A percentile compares a stretch with the other conserved stretches of the same genome.
These are phyloP conservation scores for Beauveria varroae DNA, from an alignment of 2,329 filamentous ascomycete genomes.

Conservation along the genomic window DNA sequence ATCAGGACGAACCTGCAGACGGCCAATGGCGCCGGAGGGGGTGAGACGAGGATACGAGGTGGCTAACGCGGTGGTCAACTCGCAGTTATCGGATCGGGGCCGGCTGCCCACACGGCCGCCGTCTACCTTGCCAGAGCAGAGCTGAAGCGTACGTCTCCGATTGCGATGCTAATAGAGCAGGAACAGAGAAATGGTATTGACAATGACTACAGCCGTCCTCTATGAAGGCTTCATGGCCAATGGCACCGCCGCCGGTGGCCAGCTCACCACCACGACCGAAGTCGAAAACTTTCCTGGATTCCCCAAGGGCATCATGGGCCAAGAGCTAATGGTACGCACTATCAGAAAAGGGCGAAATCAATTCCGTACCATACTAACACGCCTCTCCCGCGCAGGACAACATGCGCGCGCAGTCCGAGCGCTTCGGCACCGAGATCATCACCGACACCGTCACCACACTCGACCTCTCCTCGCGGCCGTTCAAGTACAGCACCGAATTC, in stretches of 20 bases:
- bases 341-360: background rate
- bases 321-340: slow-evolving; percentile 67
- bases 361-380: slow-evolving; percentile 2
- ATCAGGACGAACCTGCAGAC: background rate
- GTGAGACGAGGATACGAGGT: background rate
- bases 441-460: slow-evolving; percentile 87
- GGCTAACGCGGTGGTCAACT: background rate
- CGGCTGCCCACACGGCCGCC: slow-evolving; percentile 93
- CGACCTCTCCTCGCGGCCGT: slow-evolving; percentile 76
- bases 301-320: slow-evolving; percentile 78
- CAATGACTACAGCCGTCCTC: slow-evolving; percentile 55
- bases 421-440: slow-evolving; percentile 88
- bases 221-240: slow-evolving; percentile 98
- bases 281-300: slow-evolving; percentile 98
- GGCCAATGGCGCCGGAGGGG: background rate
- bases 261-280: slow-evolving; percentile 96
- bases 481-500: slow-evolving; percentile 92
- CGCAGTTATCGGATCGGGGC: slow-evolving; percentile 81
- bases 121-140: slow-evolving; percentile 94
- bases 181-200: slow-evolving; percentile 9
- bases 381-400: slow-evolving; percentile 49
- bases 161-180: background rate
- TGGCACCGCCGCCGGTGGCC: slow-evolving; percentile 89
- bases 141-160: slow-evolving; percentile 60
- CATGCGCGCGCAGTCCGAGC: slow-evolving; percentile 86